Evolutionary conservation across 768 basidiomycete species (phyloP).

Genomic region (Termitomyces heimii): DNA sequence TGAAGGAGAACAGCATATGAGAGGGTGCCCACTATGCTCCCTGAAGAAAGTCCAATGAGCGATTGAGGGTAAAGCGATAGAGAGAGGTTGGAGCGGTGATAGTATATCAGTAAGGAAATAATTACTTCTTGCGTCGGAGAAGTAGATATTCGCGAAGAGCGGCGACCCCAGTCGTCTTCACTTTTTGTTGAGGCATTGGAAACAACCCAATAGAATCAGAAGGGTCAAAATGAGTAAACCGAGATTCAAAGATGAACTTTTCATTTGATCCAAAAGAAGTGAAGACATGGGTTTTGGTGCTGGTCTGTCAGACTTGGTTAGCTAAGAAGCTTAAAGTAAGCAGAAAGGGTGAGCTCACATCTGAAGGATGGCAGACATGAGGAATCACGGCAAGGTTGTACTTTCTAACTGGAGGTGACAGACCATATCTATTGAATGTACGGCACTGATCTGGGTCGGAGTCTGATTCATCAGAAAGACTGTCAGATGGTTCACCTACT

Average conservation of each 20-base stretch:
- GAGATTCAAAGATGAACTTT: conserved; percentile 12
- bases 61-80: neutral
- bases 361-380: neutral
- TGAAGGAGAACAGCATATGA: neutral
- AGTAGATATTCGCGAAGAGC: conserved; percentile 22
- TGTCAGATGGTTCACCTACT: conserved; percentile 8
- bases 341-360: neutral
- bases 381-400: neutral
- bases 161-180: conserved; percentile 16
- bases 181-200: conserved; percentile 18
- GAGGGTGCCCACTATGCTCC: neutral
- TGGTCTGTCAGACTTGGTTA: neutral
- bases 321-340: neutral
- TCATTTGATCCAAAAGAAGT: conserved; percentile 7
- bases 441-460: conserved; percentile 21
- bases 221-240: conserved; percentile 13
- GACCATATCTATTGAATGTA: conserved; percentile 14
- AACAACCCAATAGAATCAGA: conserved; percentile 22
- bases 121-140: conserved; percentile 8
- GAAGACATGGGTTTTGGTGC: neutral
- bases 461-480: conserved; percentile 21
- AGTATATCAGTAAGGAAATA: neutral
- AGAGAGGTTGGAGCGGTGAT: neutral
- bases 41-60: neutral
- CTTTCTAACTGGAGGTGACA: neutral